These are phyloP conservation scores for Ailanthus altissimus DNA, from an alignment of 345 rosid genomes.

Conservation along the genomic window DNA sequence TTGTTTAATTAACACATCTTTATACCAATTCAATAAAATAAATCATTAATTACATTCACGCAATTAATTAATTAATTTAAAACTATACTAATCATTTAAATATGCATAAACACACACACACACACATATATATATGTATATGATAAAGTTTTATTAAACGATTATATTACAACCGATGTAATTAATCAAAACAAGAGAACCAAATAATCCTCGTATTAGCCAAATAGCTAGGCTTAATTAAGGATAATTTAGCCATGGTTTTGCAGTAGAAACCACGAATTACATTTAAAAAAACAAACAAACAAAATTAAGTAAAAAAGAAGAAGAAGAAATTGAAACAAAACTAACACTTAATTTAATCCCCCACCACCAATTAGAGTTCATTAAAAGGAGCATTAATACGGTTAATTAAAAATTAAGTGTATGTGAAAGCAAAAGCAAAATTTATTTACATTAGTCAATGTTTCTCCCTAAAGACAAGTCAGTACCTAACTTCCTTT, in stretches of 20 bases:
- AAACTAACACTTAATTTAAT: not conserved
- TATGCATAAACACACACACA: no score
- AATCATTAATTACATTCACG: no score
- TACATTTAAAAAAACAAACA: no score
- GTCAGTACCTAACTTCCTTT: conserved; percentile 47
- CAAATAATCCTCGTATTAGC: not conserved
- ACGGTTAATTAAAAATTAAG: not conserved
- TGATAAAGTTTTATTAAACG: not conserved
- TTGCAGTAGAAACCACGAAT: not conserved
- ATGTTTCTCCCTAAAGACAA: conserved; percentile 33
- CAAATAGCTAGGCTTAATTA: not conserved
- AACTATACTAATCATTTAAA: no score
- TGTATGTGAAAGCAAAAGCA: not conserved
- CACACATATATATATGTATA: not conserved
- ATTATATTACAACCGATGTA: not conserved
- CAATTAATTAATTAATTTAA: no score
- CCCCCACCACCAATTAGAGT: conserved; percentile 6
- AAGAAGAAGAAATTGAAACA: not conserved
- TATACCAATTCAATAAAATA: no score
- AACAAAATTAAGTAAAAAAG: not conserved
- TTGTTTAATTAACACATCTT: no score
- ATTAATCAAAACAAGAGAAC: not conserved
- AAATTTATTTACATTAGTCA: conserved; percentile 33
- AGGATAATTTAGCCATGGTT: not conserved
- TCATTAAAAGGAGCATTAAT: not conserved